Conservation (phyloP, 2,329 filamentous ascomycete genomes). For the Boeremia exigua region DNA sequence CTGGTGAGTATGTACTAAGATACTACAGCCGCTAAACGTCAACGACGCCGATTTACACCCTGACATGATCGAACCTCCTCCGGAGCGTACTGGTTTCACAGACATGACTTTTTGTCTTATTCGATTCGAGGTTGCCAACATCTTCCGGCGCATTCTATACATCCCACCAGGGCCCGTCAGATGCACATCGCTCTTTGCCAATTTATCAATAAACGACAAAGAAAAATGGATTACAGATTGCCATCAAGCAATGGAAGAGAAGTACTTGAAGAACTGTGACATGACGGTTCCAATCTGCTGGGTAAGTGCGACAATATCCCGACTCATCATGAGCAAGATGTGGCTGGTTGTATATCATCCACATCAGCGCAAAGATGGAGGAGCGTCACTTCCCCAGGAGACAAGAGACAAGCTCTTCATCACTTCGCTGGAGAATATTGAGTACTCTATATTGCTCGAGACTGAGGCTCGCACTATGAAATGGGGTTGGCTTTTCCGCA, state of each 20-base stretch:
- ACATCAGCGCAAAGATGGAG: conserved; percentile 66
- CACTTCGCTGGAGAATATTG: conserved; percentile 75
- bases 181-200: conserved; percentile 52
- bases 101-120: conserved; percentile 64
- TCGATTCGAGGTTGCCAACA: conserved; percentile 59
- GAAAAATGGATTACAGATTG: conserved; percentile 58
- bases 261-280: conserved; percentile 59
- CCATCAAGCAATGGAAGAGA: conserved; percentile 55
- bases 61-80: conserved; percentile 56
- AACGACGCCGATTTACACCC: conserved; percentile 61
- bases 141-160: conserved; percentile 54
- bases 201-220: conserved; percentile 55
- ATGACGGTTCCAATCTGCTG: conserved; percentile 67
- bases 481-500: conserved; percentile 70
- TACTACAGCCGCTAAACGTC: conserved; percentile 58
- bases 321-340: conserved; percentile 78
- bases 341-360: conserved; percentile 80
- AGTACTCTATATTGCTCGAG: conserved; percentile 71
- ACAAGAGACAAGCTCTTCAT: conserved; percentile 73
- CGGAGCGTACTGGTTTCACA: conserved; percentile 60
- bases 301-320: conserved; percentile 71
- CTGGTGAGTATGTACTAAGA: conserved; percentile 5
- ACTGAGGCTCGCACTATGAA: conserved; percentile 66
- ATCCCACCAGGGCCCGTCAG: conserved; percentile 51
- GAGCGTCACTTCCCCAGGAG: conserved; percentile 64